Base-by-base conservation (phyloP, 345 rosid species). In the Hypericum perforatum region DNA sequence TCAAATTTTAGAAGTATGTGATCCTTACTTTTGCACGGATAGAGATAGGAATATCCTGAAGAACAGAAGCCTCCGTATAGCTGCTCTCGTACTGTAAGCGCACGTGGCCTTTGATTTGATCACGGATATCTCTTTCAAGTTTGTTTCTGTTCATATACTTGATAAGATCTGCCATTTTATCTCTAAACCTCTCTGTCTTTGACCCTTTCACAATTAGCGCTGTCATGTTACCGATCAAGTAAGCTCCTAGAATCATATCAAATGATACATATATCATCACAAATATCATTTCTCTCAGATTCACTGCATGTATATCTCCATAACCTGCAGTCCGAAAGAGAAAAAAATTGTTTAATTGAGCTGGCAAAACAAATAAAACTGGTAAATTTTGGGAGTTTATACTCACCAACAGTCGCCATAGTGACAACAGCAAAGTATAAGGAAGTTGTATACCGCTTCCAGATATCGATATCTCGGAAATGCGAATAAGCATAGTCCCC, bases 141-240 rank as follows among this genome's bases (percentile, higher is more conserved):
- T 65, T 78, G 61, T 88, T 92, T 48, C 97, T 82, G 64, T 88
- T 88, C 94, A 92, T 81, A 54, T 75, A 92, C 71, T 78, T 85
- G n/a, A 69, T 74, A 32, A 83, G 78, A 59, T 92, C 98, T 53
- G 82, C 51, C 98, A 88, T 88, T 71, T 85, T 92, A 58, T 92
- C 98, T 71, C 98, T 84, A 43, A 81, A 92, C 62, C 64, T 85
- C 74, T 83, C 97, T 1, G 98, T 92, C 68, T 92, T 92, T 40
- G 98, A 92, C 55, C 98, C 98, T 80, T 92, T 92, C 16, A 92
- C 98, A 14, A 84, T 88, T 72, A 92, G 71, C 7, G 98, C 98
- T 37, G 98, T 92, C 84, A 88, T 92, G 74, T 92, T 92, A 70
- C 98, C 98, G 37, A 88, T 83, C 63, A 92, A 70, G 71, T 92